Base-by-base conservation (phyloP, 768 basidiomycete species). In the Jaapia argillacea region DNA sequence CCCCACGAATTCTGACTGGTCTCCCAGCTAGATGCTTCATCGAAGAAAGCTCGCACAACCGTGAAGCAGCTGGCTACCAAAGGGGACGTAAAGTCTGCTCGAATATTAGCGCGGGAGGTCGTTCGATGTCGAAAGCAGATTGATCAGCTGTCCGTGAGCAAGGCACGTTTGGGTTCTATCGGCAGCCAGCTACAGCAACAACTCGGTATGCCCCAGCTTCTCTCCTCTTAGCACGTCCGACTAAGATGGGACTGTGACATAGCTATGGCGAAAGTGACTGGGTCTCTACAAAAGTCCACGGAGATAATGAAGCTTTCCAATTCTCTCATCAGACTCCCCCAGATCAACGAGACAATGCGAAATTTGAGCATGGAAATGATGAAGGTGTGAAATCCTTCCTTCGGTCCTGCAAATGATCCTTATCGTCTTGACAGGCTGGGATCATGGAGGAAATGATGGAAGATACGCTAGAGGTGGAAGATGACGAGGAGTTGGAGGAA, bases 291-390 rank as follows among this genome's bases (percentile, higher is more conserved):
- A 65, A 96, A 92, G 63, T 96, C 92, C 5, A 92, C 94, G 1
- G 93, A 98, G 60, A 97, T 98, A 48, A 98, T 99, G 93, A 98
- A 86, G 65, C 71, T 93, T 33, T 93, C 92, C n/a, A 98, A 94
- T 65, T 67, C 83, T 22, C 73, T 98, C 38, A 69, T 98, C 51
- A 92, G 81, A 54, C 71, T 99, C 13, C 96, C 96, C 14, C 91
- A 98, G 60, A 78, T 98, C 39, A 85, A 83, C 62, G 82, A 79
- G 49, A 76, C 78, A 1, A 99, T 99, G 96, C 77, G 91, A 26
- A 86, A 96, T 56, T 93, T 99, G 91, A 90, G 85, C 53, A 90
- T 93, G 84, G 96, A 99, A 64, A 97, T 98, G 96, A 98, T 88
- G 48, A 98, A 98, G 77, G 94, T 85, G 44, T 13, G 18, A 23